Base-by-base conservation (phyloP, 1,284 basidiomycete species). In the Cryptococcus jaspeensis region DNA sequence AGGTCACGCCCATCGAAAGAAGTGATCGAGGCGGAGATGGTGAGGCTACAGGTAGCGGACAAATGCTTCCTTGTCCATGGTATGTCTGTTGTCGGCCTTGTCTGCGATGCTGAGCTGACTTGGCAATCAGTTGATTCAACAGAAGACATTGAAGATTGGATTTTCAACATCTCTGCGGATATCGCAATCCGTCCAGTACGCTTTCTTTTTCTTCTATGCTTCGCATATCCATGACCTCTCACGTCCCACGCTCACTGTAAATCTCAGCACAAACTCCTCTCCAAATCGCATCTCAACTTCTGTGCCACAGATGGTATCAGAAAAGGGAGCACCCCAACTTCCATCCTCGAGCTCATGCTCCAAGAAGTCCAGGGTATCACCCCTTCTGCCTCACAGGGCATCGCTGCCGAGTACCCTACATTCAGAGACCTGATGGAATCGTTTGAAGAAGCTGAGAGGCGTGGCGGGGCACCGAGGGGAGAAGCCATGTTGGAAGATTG, bases 341-440 rank as follows among this genome's bases (percentile, higher is more conserved):
- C 74, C 23, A 63, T 69, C 0, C 66, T 78, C 44, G 69, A 74
- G 52, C 61, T 74, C 32, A 77, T 78, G 73, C 66, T 79, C 6
- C 69, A 76, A 58, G 73, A 77, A 50, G 67, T 79, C 3, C 71
- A 72, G 40, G 73, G 74, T 2, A 63, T 79, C 25, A 79, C 78
- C 1, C 51, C 63, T 4, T 69, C 65, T 15, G 74, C 72, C 0
- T 70, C 76, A 1, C 53, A 53, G 3, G 71, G 72, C 2, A 72
- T 79, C 35, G 60, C 65, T 0, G 54, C 59, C 0, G 60, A 64
- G 45, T 73, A 71, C 39, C 56, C 61, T 0, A 67, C 67, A 0
- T 76, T 77, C 58, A 57, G 61, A 36, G 55, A 59, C 0, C 44
- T 79, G 49, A 79, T 79, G 55, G 60, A 63, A 22, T 70, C 66